These are phyloP conservation scores for Leucocoprinus sp. DNA, from an alignment of 768 basidiomycete genomes.

Conservation along the genomic window DNA sequence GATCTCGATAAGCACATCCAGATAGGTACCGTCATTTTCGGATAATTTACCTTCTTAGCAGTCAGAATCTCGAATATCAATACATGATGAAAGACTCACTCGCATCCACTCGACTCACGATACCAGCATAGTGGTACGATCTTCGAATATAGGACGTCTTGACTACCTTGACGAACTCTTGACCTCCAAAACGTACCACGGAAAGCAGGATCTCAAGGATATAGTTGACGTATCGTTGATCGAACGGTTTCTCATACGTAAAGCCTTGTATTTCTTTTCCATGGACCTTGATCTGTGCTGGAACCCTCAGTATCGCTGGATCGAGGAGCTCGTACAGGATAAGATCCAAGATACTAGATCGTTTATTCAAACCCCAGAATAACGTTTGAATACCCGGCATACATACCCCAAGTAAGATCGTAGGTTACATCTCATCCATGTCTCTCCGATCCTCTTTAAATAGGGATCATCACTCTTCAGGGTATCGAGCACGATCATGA, in stretches of 20 bases:
- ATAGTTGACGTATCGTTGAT: conserved; percentile 66
- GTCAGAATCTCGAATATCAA: neutral
- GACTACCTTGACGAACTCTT: conserved; percentile 75
- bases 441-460: conserved; percentile 76
- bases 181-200: conserved; percentile 81
- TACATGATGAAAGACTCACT: conserved; percentile 31
- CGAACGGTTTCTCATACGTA: conserved; percentile 66
- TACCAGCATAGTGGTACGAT: conserved; percentile 52
- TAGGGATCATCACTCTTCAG: conserved; percentile 69
- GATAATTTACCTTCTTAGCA: conserved; percentile 25
- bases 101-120: conserved; percentile 52
- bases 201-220: conserved; percentile 71
- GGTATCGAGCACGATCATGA: conserved; percentile 83
- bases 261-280: conserved; percentile 63
- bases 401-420: conserved; percentile 83
- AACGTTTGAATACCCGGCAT: no score
- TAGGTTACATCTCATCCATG: conserved; percentile 94
- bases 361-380: neutral
- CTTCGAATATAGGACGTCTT: conserved; percentile 55
- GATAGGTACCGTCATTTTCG: conserved; percentile 56
- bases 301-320: conserved; percentile 49
- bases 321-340: conserved; percentile 72
- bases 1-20: conserved; percentile 69
- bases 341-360: conserved; percentile 77
- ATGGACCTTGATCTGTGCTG: conserved; percentile 42